A percentile compares a stretch with the other conserved stretches of the same genome.
phyloP scores from a whole-genome alignment of 1,284 basidiomycete species.

The Microbotryum violaceum region DNA sequence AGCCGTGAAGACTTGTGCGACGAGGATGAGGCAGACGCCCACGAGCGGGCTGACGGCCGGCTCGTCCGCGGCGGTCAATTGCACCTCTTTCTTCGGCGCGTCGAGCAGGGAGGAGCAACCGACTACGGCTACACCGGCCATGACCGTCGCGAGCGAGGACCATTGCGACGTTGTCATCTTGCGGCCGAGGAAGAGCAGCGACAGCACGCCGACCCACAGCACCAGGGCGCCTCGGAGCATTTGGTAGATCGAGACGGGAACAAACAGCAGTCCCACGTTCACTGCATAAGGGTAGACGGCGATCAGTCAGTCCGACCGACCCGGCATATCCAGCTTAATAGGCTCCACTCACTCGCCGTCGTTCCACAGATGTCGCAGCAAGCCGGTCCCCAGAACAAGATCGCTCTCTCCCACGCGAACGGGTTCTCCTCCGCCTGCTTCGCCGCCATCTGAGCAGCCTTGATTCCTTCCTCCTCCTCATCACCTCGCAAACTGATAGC shows the following conservation, averaged over 20 bases:
- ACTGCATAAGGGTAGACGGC: not conserved
- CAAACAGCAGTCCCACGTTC: constrained; percentile 41
- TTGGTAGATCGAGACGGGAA: constrained; percentile 59
- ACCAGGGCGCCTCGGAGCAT: constrained; percentile 97
- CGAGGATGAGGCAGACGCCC: constrained; percentile 80
- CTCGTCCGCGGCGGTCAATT: constrained; percentile 47
- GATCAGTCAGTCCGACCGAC: not conserved
- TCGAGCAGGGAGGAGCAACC: constrained; percentile 83
- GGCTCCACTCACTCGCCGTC: constrained; percentile 32
- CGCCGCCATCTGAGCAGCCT: constrained; percentile 4
- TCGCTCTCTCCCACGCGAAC: constrained; percentile 13
- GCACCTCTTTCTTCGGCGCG: constrained; percentile 55
- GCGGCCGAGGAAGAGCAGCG: constrained; percentile 82
- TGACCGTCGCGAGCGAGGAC: constrained; percentile 83
- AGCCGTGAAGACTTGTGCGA: constrained; percentile 94
- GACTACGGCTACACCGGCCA: constrained; percentile 80
- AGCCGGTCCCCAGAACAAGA: constrained; percentile 26
- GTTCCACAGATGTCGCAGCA: constrained; percentile 41
- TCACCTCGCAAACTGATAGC: constrained; percentile 15
- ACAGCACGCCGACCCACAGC: constrained; percentile 88
- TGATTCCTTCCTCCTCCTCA: not conserved
- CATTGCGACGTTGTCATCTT: constrained; percentile 57
- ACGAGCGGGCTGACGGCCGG: constrained; percentile 38
- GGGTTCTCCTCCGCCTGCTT: not conserved
- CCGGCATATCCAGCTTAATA: not conserved